Percentiles rank a stretch among this genome's conserved stretches.
phyloP scores from a whole-genome alignment of 2,329 filamentous ascomycete genomes.

The Fusarium nelsonii region DNA sequence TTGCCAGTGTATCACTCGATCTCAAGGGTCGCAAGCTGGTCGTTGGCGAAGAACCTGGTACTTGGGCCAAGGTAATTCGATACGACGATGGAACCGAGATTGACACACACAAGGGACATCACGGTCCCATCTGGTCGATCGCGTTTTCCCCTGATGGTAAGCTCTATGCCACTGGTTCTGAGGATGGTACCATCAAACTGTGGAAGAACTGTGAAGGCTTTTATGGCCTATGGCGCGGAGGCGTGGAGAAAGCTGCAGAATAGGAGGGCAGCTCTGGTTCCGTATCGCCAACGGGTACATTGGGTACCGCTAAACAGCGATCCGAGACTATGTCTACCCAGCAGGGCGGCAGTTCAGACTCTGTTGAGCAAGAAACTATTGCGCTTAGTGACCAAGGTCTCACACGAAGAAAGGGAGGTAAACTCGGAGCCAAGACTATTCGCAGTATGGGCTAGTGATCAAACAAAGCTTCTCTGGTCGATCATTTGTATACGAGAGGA shows the following conservation, averaged over 20 bases:
- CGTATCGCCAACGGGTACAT: slow-evolving; percentile 32
- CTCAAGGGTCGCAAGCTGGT: slow-evolving; percentile 84
- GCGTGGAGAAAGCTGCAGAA: slow-evolving; percentile 55
- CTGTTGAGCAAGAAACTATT: slow-evolving; percentile 5
- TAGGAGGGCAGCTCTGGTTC: slow-evolving; percentile 50
- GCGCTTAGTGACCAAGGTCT: not conserved
- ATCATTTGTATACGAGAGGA: not conserved
- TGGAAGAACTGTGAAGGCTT: slow-evolving; percentile 78
- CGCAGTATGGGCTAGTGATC: not conserved
- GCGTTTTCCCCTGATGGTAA: slow-evolving; percentile 96
- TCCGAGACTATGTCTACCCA: slow-evolving; percentile 13
- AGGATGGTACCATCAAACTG: slow-evolving; percentile 98
- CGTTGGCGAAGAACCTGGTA: slow-evolving; percentile 90
- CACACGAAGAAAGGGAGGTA: not conserved
- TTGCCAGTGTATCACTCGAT: slow-evolving; percentile 91
- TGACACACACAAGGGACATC: slow-evolving; percentile 95
- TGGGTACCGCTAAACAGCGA: slow-evolving; percentile 6
- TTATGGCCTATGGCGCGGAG: slow-evolving; percentile 73
- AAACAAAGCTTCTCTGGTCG: not conserved
- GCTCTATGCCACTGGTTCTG: slow-evolving; percentile 94
- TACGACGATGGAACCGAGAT: slow-evolving; percentile 87
- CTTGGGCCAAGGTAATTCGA: slow-evolving; percentile 95
- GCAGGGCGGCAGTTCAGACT: slow-evolving; percentile 27
- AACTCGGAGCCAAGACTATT: not conserved
- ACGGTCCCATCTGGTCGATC: slow-evolving; percentile 96